A percentile compares a stretch with the other conserved stretches of the same genome.
Evolutionary conservation across 495 filamentous ascomycete genomes (phyloP).

Genomic region (Podospora tetraspora): DNA sequence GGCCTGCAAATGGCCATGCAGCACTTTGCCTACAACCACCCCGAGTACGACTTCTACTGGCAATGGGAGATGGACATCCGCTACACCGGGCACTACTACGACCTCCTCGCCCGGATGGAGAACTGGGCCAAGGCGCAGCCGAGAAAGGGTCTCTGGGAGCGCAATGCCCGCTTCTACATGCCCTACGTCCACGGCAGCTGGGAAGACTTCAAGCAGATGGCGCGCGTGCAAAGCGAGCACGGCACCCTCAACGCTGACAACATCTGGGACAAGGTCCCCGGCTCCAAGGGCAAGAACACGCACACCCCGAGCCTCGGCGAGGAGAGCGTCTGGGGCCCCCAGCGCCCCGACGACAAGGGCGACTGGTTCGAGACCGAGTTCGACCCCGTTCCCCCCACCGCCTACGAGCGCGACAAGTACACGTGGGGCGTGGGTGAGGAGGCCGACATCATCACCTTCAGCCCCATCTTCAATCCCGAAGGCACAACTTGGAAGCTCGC

Average conservation of each 20-base stretch:
- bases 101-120: constrained; percentile 70
- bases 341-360: constrained; percentile 54
- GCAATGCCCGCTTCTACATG: constrained; percentile 86
- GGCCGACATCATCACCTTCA: constrained; percentile 89
- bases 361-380: constrained; percentile 65
- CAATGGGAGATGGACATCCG: constrained; percentile 98
- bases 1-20: constrained; percentile 91
- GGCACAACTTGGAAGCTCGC: constrained; percentile 82
- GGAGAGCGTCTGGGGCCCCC: constrained; percentile 80
- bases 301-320: constrained; percentile 43
- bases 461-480: constrained; percentile 87
- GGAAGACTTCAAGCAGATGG: constrained; percentile 90
- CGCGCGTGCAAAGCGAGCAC: constrained; percentile 81
- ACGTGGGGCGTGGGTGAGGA: constrained; percentile 88
- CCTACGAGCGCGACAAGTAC: constrained; percentile 73
- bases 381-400: constrained; percentile 64
- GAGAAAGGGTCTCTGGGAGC: constrained; percentile 88
- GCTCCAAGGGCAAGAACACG: constrained; percentile 26
- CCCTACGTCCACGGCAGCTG: constrained; percentile 82
- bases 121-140: constrained; percentile 79
- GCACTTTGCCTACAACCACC: constrained; percentile 81
- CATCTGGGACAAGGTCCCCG: constrained; percentile 54
- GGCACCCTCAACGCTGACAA: constrained; percentile 70
- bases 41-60: constrained; percentile 95
- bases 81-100: constrained; percentile 94